Evolutionary conservation across 352 stramenopile genomes (phyloP).

Genomic region (Globisporangium nunn): DNA sequence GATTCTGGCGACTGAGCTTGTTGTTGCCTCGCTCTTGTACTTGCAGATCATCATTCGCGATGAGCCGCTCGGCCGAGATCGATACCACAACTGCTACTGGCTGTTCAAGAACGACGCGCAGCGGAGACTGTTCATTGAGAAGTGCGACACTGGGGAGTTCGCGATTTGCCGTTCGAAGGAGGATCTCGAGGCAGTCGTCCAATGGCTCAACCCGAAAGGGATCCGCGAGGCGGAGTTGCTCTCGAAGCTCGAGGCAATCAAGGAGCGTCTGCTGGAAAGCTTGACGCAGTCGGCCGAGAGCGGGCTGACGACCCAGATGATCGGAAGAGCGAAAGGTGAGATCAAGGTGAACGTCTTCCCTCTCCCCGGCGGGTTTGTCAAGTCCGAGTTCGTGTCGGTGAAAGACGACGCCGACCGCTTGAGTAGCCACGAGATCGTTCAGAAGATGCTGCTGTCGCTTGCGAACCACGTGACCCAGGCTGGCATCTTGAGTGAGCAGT

Average conservation of each 20-base stretch:
- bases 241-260: conserved; percentile 41
- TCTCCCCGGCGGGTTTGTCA: conserved; percentile 42
- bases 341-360: conserved; percentile 65
- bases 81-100: conserved; percentile 77
- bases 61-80: conserved; percentile 57
- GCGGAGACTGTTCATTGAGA: conserved; percentile 61
- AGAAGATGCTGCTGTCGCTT: conserved; percentile 58
- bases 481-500: conserved; percentile 40
- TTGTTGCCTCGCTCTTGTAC: not conserved
- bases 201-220: conserved; percentile 75
- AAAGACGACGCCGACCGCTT: conserved; percentile 31
- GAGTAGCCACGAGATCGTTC: conserved; percentile 34
- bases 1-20: too few relatives aligned
- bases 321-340: conserved; percentile 21
- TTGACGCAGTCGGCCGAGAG: conserved; percentile 19
- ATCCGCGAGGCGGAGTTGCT: conserved; percentile 58
- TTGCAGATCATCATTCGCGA: conserved; percentile 56
- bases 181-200: conserved; percentile 37
- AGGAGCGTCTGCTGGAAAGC: conserved; percentile 25
- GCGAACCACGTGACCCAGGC: conserved; percentile 46
- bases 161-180: conserved; percentile 31
- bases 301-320: conserved; percentile 5
- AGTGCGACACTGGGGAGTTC: conserved; percentile 55
- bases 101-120: conserved; percentile 64
- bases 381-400: conserved; percentile 38